These are phyloP conservation scores for Chaetomium globosum DNA, from an alignment of 2,329 filamentous ascomycete genomes.

Conservation along the genomic window DNA sequence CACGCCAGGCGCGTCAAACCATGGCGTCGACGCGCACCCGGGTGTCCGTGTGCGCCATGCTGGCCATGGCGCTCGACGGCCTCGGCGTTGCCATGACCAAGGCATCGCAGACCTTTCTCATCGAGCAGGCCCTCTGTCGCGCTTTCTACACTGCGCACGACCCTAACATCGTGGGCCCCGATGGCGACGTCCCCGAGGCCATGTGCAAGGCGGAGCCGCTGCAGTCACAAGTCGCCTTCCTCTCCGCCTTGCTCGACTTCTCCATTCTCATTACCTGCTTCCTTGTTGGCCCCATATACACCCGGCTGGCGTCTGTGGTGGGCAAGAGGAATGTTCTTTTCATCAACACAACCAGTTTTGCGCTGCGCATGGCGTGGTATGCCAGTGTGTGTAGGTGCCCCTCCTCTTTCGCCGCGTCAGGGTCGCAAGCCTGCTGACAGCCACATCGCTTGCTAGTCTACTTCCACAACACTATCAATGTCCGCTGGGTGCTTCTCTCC, in stretches of 20 bases:
- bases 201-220: slow-evolving; percentile 4
- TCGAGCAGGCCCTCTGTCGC: slow-evolving; percentile 9
- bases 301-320: slow-evolving; percentile 6
- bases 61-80: slow-evolving; percentile 6
- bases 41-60: slow-evolving; percentile 9
- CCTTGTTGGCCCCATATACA: slow-evolving; percentile 6
- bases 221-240: slow-evolving; percentile 4
- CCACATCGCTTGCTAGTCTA: slow-evolving; percentile 6
- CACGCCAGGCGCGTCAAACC: not conserved
- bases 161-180: slow-evolving; percentile 1
- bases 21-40: slow-evolving; percentile 4
- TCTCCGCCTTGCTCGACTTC: slow-evolving; percentile 9
- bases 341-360: slow-evolving; percentile 10
- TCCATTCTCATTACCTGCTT: slow-evolving; percentile 7
- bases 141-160: slow-evolving; percentile 2
- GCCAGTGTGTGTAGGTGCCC: slow-evolving; percentile 9
- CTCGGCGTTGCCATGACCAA: slow-evolving; percentile 9
- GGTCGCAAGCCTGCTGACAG: slow-evolving; percentile 6
- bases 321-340: slow-evolving; percentile 9
- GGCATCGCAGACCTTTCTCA: slow-evolving; percentile 8
- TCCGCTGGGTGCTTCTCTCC: slow-evolving; percentile 7
- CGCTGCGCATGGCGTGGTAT: slow-evolving; percentile 5
- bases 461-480: slow-evolving; percentile 8
- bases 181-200: slow-evolving; percentile 7
- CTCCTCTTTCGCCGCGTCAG: slow-evolving; percentile 5